A percentile compares a stretch with the other conserved stretches of the same genome.
These are phyloP conservation scores for Adansonia rubrostipa DNA, from an alignment of 441 rosid species.

Conservation along the genomic window DNA sequence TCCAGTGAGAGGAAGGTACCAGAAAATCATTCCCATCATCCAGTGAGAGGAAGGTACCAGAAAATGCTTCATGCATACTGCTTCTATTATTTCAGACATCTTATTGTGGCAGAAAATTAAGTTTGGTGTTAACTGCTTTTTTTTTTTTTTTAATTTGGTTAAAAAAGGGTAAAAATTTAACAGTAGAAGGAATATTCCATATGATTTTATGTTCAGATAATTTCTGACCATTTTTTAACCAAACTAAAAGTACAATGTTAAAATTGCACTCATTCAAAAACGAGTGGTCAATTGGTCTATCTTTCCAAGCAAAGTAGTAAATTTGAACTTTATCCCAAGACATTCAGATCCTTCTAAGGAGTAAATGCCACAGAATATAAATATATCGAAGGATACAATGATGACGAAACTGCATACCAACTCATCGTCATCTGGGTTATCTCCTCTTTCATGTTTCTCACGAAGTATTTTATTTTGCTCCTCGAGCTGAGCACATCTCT, in stretches of 20 bases:
- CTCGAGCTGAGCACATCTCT: slow-evolving; percentile 70
- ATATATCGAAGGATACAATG: slow-evolving; percentile 1
- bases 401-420: slow-evolving; percentile 41
- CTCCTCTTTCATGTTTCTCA: slow-evolving; percentile 55
- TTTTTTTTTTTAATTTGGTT: background rate
- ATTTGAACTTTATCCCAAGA: slow-evolving; percentile 3
- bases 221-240: background rate
- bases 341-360: background rate
- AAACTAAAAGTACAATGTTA: background rate
- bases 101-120: background rate
- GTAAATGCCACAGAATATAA: slow-evolving; percentile 11
- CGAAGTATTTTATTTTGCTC: slow-evolving; percentile 62
- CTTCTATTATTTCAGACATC: background rate
- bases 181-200: background rate
- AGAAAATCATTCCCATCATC: background rate
- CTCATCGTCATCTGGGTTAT: slow-evolving; percentile 61
- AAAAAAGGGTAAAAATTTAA: background rate
- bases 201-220: background rate
- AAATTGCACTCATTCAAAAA: background rate
- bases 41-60: background rate
- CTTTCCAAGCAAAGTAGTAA: background rate
- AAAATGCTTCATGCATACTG: background rate
- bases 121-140: background rate
- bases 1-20: background rate
- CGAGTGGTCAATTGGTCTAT: background rate